Percentiles rank a stretch among this genome's conserved stretches.
Conservation (phyloP, 345 rosid species). For the Pseudoturritis turrita region DNA sequence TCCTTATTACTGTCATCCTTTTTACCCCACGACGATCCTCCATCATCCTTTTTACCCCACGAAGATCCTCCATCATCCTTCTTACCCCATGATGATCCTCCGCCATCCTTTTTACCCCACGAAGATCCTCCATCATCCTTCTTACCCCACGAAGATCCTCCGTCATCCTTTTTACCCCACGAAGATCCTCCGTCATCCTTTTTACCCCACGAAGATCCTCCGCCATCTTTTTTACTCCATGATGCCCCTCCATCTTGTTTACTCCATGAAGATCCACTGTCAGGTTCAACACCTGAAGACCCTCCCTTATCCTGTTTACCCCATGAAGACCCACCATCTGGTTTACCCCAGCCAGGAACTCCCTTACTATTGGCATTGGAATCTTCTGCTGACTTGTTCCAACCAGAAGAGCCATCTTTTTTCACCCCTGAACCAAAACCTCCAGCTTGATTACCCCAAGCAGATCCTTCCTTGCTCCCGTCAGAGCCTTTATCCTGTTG, state of each 20-base stretch:
- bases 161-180: constrained; percentile 15
- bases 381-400: constrained; percentile 17
- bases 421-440: constrained; percentile 18
- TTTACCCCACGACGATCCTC: constrained; percentile 35
- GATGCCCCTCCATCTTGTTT: neutral
- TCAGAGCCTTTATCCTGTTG: constrained; percentile 22
- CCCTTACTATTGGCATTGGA: constrained; percentile 33
- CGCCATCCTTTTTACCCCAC: neutral
- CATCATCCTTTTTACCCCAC: constrained; percentile 15
- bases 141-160: constrained; percentile 34
- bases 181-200: constrained; percentile 9
- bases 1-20: neutral
- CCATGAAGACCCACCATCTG: constrained; percentile 26
- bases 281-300: constrained; percentile 42
- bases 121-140: constrained; percentile 1
- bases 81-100: neutral
- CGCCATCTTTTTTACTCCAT: neutral
- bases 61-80: constrained; percentile 8
- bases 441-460: constrained; percentile 28
- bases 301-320: constrained; percentile 17
- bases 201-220: neutral
- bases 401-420: constrained; percentile 27
- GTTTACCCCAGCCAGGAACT: constrained; percentile 17
- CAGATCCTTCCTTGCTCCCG: constrained; percentile 1
- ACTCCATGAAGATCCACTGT: constrained; percentile 33